phyloP scores from a whole-genome alignment of 768 basidiomycete species.

The Boletus tylopilopsis region DNA sequence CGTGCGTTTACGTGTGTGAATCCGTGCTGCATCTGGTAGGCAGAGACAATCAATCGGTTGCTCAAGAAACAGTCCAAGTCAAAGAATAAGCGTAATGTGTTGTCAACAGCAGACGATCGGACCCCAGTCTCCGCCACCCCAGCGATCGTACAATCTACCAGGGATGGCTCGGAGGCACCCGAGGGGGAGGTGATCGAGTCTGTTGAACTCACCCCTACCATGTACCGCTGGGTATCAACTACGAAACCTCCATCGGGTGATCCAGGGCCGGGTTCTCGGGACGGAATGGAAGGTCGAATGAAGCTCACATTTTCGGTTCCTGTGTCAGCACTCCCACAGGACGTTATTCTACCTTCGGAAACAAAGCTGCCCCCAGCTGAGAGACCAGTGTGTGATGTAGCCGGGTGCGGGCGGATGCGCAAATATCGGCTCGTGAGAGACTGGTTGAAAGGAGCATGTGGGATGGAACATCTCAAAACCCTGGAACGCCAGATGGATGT shows the following conservation, averaged over 20 bases:
- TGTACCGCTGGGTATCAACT: slow-evolving; percentile 74
- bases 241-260: slow-evolving; percentile 28
- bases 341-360: slow-evolving; percentile 9
- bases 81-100: slow-evolving; percentile 52
- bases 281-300: slow-evolving; percentile 29
- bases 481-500: slow-evolving; percentile 36
- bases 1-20: background rate
- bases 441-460: slow-evolving; percentile 59
- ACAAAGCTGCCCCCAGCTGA: slow-evolving; percentile 3
- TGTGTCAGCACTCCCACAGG: slow-evolving; percentile 20
- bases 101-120: slow-evolving; percentile 47
- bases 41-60: slow-evolving; percentile 85
- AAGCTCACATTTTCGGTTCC: slow-evolving; percentile 56
- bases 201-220: slow-evolving; percentile 43
- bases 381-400: slow-evolving; percentile 46
- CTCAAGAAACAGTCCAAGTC: slow-evolving; percentile 81
- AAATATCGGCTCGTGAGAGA: slow-evolving; percentile 68
- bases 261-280: slow-evolving; percentile 1
- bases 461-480: slow-evolving; percentile 58
- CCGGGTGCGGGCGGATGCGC: slow-evolving; percentile 50
- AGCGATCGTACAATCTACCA: slow-evolving; percentile 24
- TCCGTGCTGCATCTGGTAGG: slow-evolving; percentile 38
- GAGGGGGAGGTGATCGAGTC: slow-evolving; percentile 43
- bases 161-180: slow-evolving; percentile 28
- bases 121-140: slow-evolving; percentile 32